Evolutionary conservation across 495 filamentous ascomycete genomes (phyloP).

Genomic region (Parathielavia hyrcaniae): DNA sequence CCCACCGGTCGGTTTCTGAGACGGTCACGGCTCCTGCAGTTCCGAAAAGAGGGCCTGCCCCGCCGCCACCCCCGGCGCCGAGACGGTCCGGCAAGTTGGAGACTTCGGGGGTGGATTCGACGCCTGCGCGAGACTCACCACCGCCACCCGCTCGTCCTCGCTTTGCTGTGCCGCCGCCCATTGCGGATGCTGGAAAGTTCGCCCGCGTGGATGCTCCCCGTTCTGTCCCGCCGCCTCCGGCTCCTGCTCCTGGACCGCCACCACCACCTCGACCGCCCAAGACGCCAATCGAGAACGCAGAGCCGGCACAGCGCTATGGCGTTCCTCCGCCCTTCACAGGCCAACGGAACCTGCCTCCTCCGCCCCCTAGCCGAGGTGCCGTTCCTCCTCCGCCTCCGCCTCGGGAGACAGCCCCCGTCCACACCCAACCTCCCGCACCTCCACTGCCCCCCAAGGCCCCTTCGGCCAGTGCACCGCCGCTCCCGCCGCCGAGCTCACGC

Average conservation of each 20-base stretch:
- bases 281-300: constrained; percentile 62
- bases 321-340: constrained; percentile 81
- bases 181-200: constrained; percentile 81
- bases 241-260: constrained; percentile 64
- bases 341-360: constrained; percentile 62
- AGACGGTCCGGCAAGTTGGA: constrained; percentile 52
- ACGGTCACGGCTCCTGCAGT: constrained; percentile 57
- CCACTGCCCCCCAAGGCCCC: constrained; percentile 69
- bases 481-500: constrained; percentile 45
- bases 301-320: constrained; percentile 52
- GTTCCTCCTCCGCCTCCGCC: constrained; percentile 61
- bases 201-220: constrained; percentile 52
- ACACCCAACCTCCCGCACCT: constrained; percentile 43
- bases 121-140: constrained; percentile 53
- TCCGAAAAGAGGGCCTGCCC: constrained; percentile 45
- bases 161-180: constrained; percentile 77
- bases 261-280: constrained; percentile 87
- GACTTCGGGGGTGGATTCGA: constrained; percentile 43
- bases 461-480: constrained; percentile 52
- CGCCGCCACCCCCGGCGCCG: constrained; percentile 74
- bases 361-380: constrained; percentile 64
- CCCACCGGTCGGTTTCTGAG: constrained; percentile 32
- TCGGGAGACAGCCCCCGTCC: constrained; percentile 41
- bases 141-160: constrained; percentile 51
- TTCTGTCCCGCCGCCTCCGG: constrained; percentile 50